Evolutionary conservation across 257 asterid genomes (phyloP).

Genomic region (Scutellaria galericulata): DNA sequence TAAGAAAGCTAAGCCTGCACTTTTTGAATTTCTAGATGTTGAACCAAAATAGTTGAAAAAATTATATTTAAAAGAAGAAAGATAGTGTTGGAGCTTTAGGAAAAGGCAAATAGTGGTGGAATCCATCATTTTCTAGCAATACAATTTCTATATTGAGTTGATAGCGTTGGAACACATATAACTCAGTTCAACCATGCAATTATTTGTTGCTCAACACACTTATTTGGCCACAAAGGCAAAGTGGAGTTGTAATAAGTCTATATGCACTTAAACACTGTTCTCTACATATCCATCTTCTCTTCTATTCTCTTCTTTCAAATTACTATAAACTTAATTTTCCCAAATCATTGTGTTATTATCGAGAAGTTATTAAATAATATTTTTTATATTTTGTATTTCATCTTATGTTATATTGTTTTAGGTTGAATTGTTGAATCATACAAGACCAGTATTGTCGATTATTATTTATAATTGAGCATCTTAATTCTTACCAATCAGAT

Average conservation of each 20-base stretch:
- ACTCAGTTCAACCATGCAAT: constrained; percentile 48
- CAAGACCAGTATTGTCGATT: too few species aligned
- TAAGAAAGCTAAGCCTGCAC: not conserved
- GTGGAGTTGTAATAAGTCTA: constrained; percentile 43
- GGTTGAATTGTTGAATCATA: too few species aligned
- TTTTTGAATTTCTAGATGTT: not conserved
- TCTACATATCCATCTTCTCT: not conserved
- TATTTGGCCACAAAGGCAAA: constrained; percentile 39
- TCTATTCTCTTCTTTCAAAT: not conserved
- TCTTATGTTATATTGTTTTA: too few species aligned
- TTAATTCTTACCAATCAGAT: too few species aligned
- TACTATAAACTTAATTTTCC: too few species aligned
- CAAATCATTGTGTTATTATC: too few species aligned
- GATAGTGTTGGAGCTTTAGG: constrained; percentile 6
- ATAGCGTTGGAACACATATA: constrained; percentile 22
- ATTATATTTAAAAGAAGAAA: not conserved
- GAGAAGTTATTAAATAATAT: too few species aligned
- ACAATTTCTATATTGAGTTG: constrained; percentile 31
- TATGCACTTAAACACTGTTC: constrained; percentile 26
- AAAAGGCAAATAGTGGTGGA: constrained; percentile 44
- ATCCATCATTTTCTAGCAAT: constrained; percentile 37
- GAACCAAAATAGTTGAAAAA: not conserved
- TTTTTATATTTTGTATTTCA: too few species aligned
- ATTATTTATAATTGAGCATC: too few species aligned
- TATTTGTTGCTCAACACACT: constrained; percentile 36